Percentiles rank a stretch among this genome's conserved stretches.
Evolutionary conservation across 164 flowering plant genomes (phyloP).

Genomic region (Sextonia rubra): DNA sequence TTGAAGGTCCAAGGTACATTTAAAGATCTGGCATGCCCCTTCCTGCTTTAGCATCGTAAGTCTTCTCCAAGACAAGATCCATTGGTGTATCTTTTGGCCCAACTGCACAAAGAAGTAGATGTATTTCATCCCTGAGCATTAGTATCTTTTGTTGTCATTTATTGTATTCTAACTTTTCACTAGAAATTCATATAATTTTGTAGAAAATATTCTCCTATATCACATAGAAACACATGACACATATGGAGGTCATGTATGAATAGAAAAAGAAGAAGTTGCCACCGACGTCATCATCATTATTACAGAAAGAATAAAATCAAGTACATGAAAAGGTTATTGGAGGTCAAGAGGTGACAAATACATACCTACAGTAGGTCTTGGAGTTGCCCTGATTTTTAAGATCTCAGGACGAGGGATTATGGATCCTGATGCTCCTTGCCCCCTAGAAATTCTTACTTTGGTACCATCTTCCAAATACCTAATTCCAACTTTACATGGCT

Average conservation of each 20-base stretch:
- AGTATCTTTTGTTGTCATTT: too few species aligned
- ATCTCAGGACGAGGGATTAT: slow-evolving; percentile 95
- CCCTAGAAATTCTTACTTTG: slow-evolving; percentile 83
- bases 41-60: slow-evolving; percentile 76
- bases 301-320: too few species aligned
- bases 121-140: neutral
- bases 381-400: slow-evolving; percentile 74
- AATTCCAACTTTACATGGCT: slow-evolving; percentile 72
- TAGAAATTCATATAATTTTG: too few species aligned
- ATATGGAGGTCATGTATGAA: too few species aligned
- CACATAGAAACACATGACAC: too few species aligned
- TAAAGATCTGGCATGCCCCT: slow-evolving; percentile 80
- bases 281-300: too few species aligned
- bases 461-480: slow-evolving; percentile 83
- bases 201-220: too few species aligned
- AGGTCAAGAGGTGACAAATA: neutral
- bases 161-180: too few species aligned
- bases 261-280: too few species aligned
- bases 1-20: neutral
- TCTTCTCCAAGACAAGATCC: slow-evolving; percentile 73
- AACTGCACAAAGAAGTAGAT: slow-evolving; percentile 42
- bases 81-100: slow-evolving; percentile 91
- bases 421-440: slow-evolving; percentile 76
- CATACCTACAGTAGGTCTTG: slow-evolving; percentile 77
- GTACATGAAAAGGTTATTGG: too few species aligned